Evolutionary conservation across 108 stramenopile species (phyloP).

Genomic region (Chaetoceros muelleri): DNA sequence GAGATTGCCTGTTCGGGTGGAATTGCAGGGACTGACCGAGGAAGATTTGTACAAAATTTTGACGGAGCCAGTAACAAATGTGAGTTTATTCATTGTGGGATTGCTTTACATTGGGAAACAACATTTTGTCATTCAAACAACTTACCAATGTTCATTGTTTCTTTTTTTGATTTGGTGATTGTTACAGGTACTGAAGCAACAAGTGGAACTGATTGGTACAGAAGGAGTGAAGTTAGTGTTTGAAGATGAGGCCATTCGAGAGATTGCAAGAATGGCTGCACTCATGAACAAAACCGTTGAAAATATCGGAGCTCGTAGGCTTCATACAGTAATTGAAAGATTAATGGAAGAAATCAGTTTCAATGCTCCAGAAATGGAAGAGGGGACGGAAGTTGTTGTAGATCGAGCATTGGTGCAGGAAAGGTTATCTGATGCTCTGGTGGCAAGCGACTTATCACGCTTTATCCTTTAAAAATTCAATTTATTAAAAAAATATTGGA

Average conservation of each 20-base stretch:
- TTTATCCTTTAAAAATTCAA: constrained; percentile 81
- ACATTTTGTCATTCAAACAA: no score
- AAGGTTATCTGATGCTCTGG: constrained; percentile 70
- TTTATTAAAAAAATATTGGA: background rate
- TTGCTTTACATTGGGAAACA: no score
- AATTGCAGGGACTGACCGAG: constrained; percentile 94
- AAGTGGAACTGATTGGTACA: constrained; percentile 85
- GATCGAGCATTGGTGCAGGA: constrained; percentile 73
- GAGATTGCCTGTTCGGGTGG: constrained; percentile 96
- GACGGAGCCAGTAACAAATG: constrained; percentile 95
- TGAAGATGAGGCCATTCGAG: constrained; percentile 93
- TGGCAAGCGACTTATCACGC: constrained; percentile 78
- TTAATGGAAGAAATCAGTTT: constrained; percentile 97
- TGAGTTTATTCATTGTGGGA: constrained; percentile 27
- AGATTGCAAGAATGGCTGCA: constrained; percentile 92
- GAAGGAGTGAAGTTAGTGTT: constrained; percentile 89
- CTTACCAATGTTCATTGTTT: background rate
- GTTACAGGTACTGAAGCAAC: constrained; percentile 79
- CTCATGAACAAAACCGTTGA: constrained; percentile 94
- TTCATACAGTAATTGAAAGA: constrained; percentile 96
- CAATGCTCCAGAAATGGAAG: constrained; percentile 83
- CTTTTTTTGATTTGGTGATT: background rate
- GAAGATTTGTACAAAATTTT: constrained; percentile 98
- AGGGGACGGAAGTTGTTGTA: constrained; percentile 61
- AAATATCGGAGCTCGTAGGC: constrained; percentile 96